Evolutionary conservation across 495 filamentous ascomycete genomes (phyloP).

Genomic region (Hypoxylon lienhwacheense): DNA sequence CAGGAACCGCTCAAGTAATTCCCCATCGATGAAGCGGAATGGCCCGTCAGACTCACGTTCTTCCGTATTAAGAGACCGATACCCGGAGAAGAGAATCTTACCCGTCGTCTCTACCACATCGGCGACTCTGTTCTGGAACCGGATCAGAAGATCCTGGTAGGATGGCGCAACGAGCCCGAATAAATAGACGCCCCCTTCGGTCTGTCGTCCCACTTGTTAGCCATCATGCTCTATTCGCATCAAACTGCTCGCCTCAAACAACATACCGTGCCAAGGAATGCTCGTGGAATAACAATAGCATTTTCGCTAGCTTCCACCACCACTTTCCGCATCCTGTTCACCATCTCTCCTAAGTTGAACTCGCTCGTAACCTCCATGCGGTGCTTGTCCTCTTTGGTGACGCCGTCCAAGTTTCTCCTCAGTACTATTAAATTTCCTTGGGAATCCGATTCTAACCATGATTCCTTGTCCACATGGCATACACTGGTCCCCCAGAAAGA

Average conservation of each 20-base stretch:
- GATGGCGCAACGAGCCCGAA: constrained; percentile 72
- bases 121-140: constrained; percentile 70
- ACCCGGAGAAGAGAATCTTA: constrained; percentile 70
- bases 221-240: not conserved
- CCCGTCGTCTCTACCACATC: constrained; percentile 68
- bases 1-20: constrained; percentile 84
- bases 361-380: constrained; percentile 76
- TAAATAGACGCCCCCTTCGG: constrained; percentile 90
- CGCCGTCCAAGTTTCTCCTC: constrained; percentile 66
- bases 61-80: constrained; percentile 73
- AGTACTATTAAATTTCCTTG: constrained; percentile 86
- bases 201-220: constrained; percentile 52
- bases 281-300: constrained; percentile 73
- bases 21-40: constrained; percentile 87
- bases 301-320: constrained; percentile 60
- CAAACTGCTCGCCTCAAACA: not conserved
- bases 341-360: constrained; percentile 85
- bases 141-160: constrained; percentile 78
- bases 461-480: constrained; percentile 66
- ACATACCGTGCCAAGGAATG: constrained; percentile 87
- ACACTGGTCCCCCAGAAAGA: constrained; percentile 82
- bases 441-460: constrained; percentile 77
- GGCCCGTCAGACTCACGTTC: constrained; percentile 74
- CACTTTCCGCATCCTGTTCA: constrained; percentile 71
- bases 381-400: constrained; percentile 70